A percentile compares a stretch with the other conserved stretches of the same genome.
Evolutionary conservation across 768 basidiomycete species (phyloP).

Genomic region (Xerocomellus intermedius): DNA sequence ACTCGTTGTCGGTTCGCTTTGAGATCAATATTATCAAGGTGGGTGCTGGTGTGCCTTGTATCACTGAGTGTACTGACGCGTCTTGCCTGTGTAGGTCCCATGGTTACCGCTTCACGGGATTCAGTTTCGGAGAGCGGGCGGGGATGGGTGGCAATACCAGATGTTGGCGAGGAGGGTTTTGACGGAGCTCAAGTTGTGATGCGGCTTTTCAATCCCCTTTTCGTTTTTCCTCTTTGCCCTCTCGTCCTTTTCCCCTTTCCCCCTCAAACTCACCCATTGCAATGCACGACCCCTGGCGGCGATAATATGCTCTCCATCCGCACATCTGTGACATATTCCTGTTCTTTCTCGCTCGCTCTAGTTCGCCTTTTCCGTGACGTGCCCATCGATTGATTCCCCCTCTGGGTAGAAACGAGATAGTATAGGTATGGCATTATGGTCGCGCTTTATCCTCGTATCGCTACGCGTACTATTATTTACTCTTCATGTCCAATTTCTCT

Average conservation of each 20-base stretch:
- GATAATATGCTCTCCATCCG: slow-evolving; percentile 24
- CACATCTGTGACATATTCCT: slow-evolving; percentile 23
- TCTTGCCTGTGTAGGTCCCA: slow-evolving; percentile 60
- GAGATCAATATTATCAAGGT: slow-evolving; percentile 98
- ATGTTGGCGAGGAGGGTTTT: slow-evolving; percentile 88
- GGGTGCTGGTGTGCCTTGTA: slow-evolving; percentile 24
- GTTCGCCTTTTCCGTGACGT: neutral
- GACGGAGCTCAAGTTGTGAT: slow-evolving; percentile 83
- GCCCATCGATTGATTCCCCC: neutral
- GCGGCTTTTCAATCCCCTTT: neutral
- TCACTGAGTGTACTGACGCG: neutral
- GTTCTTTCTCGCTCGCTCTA: slow-evolving; percentile 1
- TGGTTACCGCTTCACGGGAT: slow-evolving; percentile 93
- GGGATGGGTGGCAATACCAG: slow-evolving; percentile 97
- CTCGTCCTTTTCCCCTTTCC: neutral
- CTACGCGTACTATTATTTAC: slow-evolving; percentile 5
- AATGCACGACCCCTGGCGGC: slow-evolving; percentile 13
- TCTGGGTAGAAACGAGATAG: slow-evolving; percentile 1
- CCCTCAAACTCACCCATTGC: neutral
- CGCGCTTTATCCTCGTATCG: neutral
- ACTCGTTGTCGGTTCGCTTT: slow-evolving; percentile 86
- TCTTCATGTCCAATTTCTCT: neutral
- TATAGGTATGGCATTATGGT: neutral
- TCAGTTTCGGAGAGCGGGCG: slow-evolving; percentile 87
- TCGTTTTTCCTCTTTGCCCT: neutral